Evolutionary conservation across 345 rosid species (phyloP).

Genomic region (Heritiera fomes): DNA sequence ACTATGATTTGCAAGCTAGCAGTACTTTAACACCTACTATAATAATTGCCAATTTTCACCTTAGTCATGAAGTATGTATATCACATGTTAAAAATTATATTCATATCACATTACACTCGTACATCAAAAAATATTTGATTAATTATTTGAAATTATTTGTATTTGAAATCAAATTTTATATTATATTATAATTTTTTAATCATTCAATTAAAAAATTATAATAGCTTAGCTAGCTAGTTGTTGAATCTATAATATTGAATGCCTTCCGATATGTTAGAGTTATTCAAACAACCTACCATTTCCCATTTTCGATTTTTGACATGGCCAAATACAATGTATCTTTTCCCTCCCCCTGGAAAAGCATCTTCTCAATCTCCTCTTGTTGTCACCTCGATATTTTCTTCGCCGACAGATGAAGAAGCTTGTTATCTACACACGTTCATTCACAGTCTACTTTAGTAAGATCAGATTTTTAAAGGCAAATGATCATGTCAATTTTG

Average conservation of each 20-base stretch:
- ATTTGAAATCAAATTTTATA: too few relatives aligned
- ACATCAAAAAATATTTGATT: neutral
- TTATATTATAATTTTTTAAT: too few relatives aligned
- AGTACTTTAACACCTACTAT: neutral
- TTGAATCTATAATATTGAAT: neutral
- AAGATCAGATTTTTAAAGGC: neutral
- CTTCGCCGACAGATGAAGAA: too few relatives aligned
- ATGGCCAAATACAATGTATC: too few relatives aligned
- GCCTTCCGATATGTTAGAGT: neutral
- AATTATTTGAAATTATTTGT: too few relatives aligned
- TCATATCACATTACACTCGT: neutral
- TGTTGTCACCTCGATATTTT: neutral
- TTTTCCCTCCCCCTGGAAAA: neutral
- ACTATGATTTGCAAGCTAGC: neutral
- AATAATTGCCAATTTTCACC: neutral
- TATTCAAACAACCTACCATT: neutral
- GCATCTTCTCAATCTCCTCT: neutral
- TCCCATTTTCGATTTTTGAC: too few relatives aligned
- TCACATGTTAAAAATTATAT: neutral
- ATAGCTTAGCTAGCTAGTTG: neutral
- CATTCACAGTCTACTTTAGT: too few relatives aligned
- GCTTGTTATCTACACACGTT: too few relatives aligned
- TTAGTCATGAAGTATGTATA: neutral
- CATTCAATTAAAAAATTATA: too few relatives aligned
- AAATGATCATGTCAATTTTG: conserved; percentile 3